Conservation (phyloP, 1,284 basidiomycete species). For the Moniliophthora roreri region DNA sequence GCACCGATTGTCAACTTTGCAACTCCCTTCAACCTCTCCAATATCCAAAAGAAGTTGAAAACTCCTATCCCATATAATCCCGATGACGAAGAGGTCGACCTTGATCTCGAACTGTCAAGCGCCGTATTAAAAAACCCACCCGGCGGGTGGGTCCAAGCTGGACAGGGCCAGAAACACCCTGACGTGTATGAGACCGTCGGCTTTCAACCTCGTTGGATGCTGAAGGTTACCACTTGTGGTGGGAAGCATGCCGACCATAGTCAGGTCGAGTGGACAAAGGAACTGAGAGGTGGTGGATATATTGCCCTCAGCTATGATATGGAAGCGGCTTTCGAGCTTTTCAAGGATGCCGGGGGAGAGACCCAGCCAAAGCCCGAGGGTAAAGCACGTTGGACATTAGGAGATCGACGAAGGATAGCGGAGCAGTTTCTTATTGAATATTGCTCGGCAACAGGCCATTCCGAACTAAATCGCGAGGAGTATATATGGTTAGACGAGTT, state of each 20-base stretch:
- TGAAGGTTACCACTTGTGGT: not conserved
- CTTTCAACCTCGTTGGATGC: not conserved
- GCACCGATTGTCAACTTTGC: not conserved
- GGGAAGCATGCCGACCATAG: not conserved
- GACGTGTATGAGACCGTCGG: not conserved
- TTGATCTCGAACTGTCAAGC: too few species aligned
- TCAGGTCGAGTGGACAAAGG: not conserved
- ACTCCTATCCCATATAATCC: not conserved
- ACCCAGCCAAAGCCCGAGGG: not conserved
- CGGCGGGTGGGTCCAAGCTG: too few species aligned
- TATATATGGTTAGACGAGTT: constrained; percentile 27
- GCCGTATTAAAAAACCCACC: too few species aligned
- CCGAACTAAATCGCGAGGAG: constrained; percentile 9
- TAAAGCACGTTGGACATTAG: not conserved
- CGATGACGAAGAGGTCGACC: too few species aligned
- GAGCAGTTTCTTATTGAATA: constrained; percentile 1
- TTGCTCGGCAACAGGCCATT: not conserved
- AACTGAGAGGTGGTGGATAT: not conserved
- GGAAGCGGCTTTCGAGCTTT: not conserved
- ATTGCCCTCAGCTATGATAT: not conserved
- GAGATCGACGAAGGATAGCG: not conserved
- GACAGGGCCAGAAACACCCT: not conserved
- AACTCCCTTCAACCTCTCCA: not conserved
- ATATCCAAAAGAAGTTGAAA: not conserved
- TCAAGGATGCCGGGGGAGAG: not conserved